phyloP scores from a whole-genome alignment of 139 green algal species.

The Astrephomene gubernaculifera region DNA sequence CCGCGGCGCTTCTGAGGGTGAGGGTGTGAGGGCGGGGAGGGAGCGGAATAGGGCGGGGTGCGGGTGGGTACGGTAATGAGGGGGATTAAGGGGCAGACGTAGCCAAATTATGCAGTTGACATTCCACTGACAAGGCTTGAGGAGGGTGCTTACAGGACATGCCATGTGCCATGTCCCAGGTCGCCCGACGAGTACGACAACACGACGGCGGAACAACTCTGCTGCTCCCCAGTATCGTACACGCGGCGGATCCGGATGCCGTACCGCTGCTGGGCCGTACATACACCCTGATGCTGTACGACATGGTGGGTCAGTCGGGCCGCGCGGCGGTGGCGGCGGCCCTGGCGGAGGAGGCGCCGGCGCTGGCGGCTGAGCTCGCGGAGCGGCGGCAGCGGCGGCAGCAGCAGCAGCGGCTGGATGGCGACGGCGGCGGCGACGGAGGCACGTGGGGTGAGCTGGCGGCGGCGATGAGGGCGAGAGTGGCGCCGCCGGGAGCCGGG shows the following conservation, averaged over 20 bases:
- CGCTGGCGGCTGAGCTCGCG: neutral
- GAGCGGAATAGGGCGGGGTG: too few relatives aligned
- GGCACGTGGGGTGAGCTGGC: neutral
- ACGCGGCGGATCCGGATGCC: neutral
- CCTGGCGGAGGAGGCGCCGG: slow-evolving; percentile 4
- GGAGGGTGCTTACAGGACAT: neutral
- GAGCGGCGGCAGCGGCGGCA: neutral
- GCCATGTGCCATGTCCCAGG: neutral
- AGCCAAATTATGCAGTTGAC: too few relatives aligned
- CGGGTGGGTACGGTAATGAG: too few relatives aligned
- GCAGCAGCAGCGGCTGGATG: neutral
- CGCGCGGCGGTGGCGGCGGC: slow-evolving; percentile 1
- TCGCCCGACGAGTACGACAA: neutral
- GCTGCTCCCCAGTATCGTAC: neutral
- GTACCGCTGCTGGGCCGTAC: neutral
- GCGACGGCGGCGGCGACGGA: neutral
- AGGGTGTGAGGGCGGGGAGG: too few relatives aligned
- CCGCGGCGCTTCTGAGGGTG: slow-evolving; percentile 17
- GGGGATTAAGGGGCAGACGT: too few relatives aligned
- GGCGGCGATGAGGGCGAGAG: slow-evolving; percentile 1
- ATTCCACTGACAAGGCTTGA: too few relatives aligned
- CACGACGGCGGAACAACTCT: slow-evolving; percentile 8
- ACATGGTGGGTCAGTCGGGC: neutral
- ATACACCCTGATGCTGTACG: neutral
- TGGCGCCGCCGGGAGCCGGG: neutral